A percentile compares a stretch with the other conserved stretches of the same genome.
phyloP scores from a whole-genome alignment of 164 flowering plant genomes.

The Umbilicus rupestris region DNA sequence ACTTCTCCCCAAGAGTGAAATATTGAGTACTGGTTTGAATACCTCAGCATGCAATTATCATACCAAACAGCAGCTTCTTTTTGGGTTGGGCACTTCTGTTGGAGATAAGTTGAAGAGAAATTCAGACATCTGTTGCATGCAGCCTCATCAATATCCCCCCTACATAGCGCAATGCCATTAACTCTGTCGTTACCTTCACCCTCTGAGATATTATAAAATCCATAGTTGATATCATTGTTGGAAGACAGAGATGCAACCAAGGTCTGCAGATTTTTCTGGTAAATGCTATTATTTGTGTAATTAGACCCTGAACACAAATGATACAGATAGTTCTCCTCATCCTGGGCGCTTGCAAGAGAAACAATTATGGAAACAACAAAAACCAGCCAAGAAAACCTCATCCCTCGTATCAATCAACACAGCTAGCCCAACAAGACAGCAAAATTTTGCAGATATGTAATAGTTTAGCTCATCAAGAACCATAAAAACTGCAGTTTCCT shows the following conservation, averaged over 20 bases:
- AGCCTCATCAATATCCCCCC: slow-evolving; percentile 22
- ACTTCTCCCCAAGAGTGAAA: slow-evolving; percentile 4
- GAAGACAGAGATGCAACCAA: slow-evolving; percentile 19
- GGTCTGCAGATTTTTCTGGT: slow-evolving; percentile 14
- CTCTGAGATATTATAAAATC: slow-evolving; percentile 16
- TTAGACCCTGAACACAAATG: too few relatives aligned
- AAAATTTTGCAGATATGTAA: too few relatives aligned
- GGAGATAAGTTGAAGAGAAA: slow-evolving; percentile 1
- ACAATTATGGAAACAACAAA: too few relatives aligned
- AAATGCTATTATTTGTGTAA: slow-evolving; percentile 12
- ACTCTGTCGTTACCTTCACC: slow-evolving; percentile 16
- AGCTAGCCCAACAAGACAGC: too few relatives aligned
- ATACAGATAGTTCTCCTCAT: too few relatives aligned
- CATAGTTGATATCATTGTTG: slow-evolving; percentile 11
- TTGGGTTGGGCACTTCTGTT: slow-evolving; percentile 14
- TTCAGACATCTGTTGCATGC: slow-evolving; percentile 20
- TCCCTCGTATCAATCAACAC: too few relatives aligned
- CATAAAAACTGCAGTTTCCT: too few relatives aligned
- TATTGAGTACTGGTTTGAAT: slow-evolving; percentile 16
- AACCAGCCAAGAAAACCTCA: too few relatives aligned
- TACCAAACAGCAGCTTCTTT: slow-evolving; percentile 21
- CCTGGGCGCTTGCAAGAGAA: too few relatives aligned
- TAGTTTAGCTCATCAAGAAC: too few relatives aligned
- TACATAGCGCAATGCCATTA: slow-evolving; percentile 24
- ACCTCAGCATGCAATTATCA: slow-evolving; percentile 20